Evolutionary conservation across 1,284 basidiomycete genomes (phyloP), one percentile per base, ranked within the genome.

Genomic region (Gastroboletus turbinatus): DNA sequence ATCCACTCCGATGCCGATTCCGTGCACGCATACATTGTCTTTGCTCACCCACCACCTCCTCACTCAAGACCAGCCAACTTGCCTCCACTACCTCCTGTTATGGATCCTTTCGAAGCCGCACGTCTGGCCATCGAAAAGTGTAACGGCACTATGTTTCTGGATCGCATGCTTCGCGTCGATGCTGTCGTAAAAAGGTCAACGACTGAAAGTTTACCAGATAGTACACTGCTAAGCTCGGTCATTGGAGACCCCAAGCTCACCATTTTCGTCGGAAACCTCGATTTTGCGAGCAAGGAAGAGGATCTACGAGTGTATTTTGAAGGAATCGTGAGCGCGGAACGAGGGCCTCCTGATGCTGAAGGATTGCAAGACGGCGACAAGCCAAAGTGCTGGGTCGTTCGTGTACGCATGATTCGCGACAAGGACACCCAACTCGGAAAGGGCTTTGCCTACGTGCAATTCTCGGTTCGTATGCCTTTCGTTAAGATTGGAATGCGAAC

Each of bases 401-500:
- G 83, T 29, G 94, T 98, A 10, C 84, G 96, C 33, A 85, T 98
- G 58, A 82, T 99, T 45, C 83, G 94, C 45, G 96, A 99, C 73
- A 85, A 85, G 63, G 94, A 94, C 55, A 97, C 94, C 1, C 95
- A 96, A 64, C 82, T 98, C 35, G 96, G 96, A n/a, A 98, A 98
- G 75, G 96, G 96, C 1, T 96, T 99, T 69, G 96, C 90, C 11
- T 98, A 98, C 70, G 88, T 98, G 10, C 88, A 94, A 63, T 94
- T 98, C 63, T 70, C 78, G 52, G 95, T 94, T 70, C 66, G 88
- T 82, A 21, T 21, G 16, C 16, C 27, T 56, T 38, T 50, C 42
- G n/a, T 19, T 8, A 6, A 16, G 32, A 21, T 32, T 9, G 33
- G 32, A 13, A 56, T 50, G 51, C 30, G 27, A 25, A 53, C 47